Evolutionary conservation across 805 yeast species (phyloP), one percentile per base, ranked within the genome.

Genomic region (Cyberlindnera mycetangii): DNA sequence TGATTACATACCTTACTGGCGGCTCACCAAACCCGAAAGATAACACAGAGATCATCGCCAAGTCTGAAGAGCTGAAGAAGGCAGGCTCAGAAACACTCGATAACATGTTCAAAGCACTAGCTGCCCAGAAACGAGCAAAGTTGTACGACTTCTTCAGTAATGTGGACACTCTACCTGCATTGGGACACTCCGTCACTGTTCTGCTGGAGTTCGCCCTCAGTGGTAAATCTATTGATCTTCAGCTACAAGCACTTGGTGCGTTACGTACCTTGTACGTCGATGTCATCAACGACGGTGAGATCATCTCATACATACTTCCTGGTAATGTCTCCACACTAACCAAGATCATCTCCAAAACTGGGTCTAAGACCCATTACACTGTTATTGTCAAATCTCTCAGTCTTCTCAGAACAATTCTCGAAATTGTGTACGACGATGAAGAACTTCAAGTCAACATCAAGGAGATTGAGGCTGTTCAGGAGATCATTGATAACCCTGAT

Each of bases 131-230:
- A 41, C 44, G 56, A 11, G 27, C 50, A 0, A 55, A 58, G 12
- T 18, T 53, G 0, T 54, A 55, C 22, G 48, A 52, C 9, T 63
- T 65, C 27, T 58, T 69, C 32, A 49, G 59, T 8, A 62, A 67
- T 31, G 59, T 60, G 3, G 59, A 61, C 11, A 65, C 60, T 32
- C 56, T 76, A 3, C 75, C 79, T 0, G 61, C 73, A 2, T 39
- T 79, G 24, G 81, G 77, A 0, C 79, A 76, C 51, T 53, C 70
- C 30, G 70, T 78, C 3, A 64, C 75, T 0, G 68, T 75, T 1
- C 51, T 75, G 11, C 54, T 79, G 27, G 67, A 67, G 3, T 59
- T 67, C 10, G 44, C 70, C 0, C 44, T 54, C 11, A 59, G 56
- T 12, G 59, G 59, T 7, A 51, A 65, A n/a, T 45, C 54, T 9